Base-by-base conservation (phyloP, 2,329 filamentous ascomycete species). In the Pseudogymnoascus sp. region DNA sequence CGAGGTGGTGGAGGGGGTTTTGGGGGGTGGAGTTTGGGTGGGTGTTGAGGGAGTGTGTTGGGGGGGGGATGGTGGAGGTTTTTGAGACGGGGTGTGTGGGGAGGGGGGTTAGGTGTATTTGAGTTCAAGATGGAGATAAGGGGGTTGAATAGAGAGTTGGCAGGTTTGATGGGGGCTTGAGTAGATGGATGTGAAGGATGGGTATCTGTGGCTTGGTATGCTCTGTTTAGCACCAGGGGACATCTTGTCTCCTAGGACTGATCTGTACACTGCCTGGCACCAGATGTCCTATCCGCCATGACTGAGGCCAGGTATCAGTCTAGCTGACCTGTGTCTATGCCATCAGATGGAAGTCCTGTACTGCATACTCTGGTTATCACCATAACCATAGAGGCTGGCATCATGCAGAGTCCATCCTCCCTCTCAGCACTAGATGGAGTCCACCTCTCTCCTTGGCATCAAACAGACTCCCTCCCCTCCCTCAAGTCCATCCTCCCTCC, bases 11-110 rank as follows among this genome's bases (percentile, higher is more conserved):
- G 89, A 86, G 81, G 71, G 80, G 83, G 31, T 89, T 90, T 66
- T 83, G 84, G 70, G 89, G 89, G 0, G 74, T 91, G 65, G 76
- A 81, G 47, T 92, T 91, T 73, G 82, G 87, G 64, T 92, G 87
- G 86, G 79, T 89, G 14, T 72, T 92, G 44, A 85, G 82, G 42
- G 88, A 91, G 73, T 88, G 87, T 47, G 79, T 90, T 24, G 89
- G 88, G 0, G 79, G 85, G 29, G 89, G 89, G 1, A 71, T 87
- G 14, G 81, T 91, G 3, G 89, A 93, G 74, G 76, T 90, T 13
- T 93, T 93, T 72, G 84, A 90, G 70, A 92, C 89, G 11, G 80
- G 86, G 13, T 88, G 84, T 69, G 87, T 91, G n/a, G 89, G 89
- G 1, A 79, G 82, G 65, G 89, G 84, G 10, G 81, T 90, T 64